phyloP scores from a whole-genome alignment of 2,329 filamentous ascomycete species.

The Dactylellina parvicollis region DNA sequence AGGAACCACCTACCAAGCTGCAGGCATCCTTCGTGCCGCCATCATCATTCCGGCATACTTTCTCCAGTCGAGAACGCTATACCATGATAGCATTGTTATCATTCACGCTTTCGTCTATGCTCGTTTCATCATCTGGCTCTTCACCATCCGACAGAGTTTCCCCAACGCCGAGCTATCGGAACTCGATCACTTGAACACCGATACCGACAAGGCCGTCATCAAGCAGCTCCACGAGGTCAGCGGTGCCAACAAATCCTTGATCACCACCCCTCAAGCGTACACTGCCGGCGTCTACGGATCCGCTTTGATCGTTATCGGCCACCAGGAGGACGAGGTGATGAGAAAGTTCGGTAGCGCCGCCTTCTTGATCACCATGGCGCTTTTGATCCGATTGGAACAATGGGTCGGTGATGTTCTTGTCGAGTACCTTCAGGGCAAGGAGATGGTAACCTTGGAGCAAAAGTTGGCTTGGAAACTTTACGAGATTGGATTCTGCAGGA shows the following conservation, averaged over 20 bases:
- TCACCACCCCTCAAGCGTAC: slow-evolving; percentile 13
- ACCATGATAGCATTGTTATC: slow-evolving; percentile 23
- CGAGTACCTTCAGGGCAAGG: slow-evolving; percentile 14
- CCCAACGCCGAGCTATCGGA: slow-evolving; percentile 15
- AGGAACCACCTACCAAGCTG: slow-evolving; percentile 34
- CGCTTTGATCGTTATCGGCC: slow-evolving; percentile 26
- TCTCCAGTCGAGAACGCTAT: slow-evolving; percentile 22
- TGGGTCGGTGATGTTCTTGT: slow-evolving; percentile 22
- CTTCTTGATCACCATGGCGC: slow-evolving; percentile 24
- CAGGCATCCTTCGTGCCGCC: slow-evolving; percentile 14
- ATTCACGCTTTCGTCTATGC: slow-evolving; percentile 34
- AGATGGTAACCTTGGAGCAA: slow-evolving; percentile 3
- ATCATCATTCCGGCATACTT: slow-evolving; percentile 15
- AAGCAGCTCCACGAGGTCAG: slow-evolving; percentile 13
- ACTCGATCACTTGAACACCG: slow-evolving; percentile 21
- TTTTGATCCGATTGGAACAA: slow-evolving; percentile 26
- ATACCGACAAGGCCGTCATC: slow-evolving; percentile 5
- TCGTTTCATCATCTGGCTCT: slow-evolving; percentile 28
- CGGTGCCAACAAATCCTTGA: slow-evolving; percentile 24
- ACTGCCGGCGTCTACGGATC: slow-evolving; percentile 34
- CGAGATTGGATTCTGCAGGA: slow-evolving; percentile 25
- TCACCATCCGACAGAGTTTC: slow-evolving; percentile 19
- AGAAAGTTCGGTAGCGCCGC: slow-evolving; percentile 11
- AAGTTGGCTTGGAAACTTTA: slow-evolving; percentile 24
- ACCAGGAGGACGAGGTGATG: slow-evolving; percentile 33